Evolutionary conservation across 257 asterid genomes (phyloP), one percentile per base, ranked within the genome.

Genomic region (Jasminum sambac): DNA sequence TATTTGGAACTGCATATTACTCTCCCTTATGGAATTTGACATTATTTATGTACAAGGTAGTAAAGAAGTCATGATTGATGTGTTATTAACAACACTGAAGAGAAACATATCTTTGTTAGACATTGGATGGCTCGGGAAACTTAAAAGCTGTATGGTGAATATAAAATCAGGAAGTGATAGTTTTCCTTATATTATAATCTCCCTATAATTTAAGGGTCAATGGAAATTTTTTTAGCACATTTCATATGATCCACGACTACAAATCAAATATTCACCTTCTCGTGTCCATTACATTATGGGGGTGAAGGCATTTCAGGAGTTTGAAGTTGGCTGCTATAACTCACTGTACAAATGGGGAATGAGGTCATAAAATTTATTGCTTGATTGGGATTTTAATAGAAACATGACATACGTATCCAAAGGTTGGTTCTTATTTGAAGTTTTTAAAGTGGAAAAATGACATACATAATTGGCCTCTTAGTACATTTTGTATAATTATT

Each of bases 21-120:
- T 55, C 34, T 55, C 9, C 34, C 16, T 23, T 55, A 8, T 55
- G 34, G 16, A 12, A 55, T 55, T 2, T 14, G 4, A 3, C 16
- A 2, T 48, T 17, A 19, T 55, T 8, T 19, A 12, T 21, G 8
- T 21, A 52, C 13, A 52, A 26, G 61, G 9, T 52, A 11, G 14
- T 55, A 26, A 30, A 55, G 30, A 55, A 55, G 25, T 13, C 62
- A 21, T 21, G 30, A 19, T 19, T 13, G 19, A 21, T 21, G 13
- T 55, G 61, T 17, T 52, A 24, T 62, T 55, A n/a, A 44, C 63
- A 25, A 37, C 50, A 23, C 68, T 57, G 63, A 50, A 40, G 21
- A 37, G 72, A 63, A 57, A 6, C n/a, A 48, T 78, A 48, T 41
- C 72, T 62, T 21, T 19, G 24, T 48, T 6, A 68, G 40, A 46